These are phyloP conservation scores for Linnemannia hyalina DNA, from an alignment of 192 early-diverging fungal genomes.

Conservation along the genomic window DNA sequence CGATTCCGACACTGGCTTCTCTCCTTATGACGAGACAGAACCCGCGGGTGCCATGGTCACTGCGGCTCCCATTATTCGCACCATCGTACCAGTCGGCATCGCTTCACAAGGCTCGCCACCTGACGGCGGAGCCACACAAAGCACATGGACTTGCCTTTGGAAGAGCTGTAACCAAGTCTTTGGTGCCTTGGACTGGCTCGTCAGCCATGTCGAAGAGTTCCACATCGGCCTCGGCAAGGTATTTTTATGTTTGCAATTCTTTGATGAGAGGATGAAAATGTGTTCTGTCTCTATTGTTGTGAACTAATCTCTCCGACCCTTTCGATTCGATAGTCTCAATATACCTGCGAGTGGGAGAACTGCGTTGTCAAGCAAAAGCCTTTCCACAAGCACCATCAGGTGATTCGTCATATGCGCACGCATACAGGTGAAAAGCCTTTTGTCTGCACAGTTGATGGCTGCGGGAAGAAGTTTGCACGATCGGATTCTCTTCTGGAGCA, in stretches of 20 bases:
- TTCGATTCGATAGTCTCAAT: constrained; percentile 44
- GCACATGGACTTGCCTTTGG: constrained; percentile 64
- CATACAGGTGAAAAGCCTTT: constrained; percentile 86
- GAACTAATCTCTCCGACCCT: not conserved
- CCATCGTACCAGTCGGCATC: constrained; percentile 15
- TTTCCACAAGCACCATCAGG: constrained; percentile 80
- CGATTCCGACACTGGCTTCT: constrained; percentile 40
- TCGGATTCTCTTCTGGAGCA: constrained; percentile 81
- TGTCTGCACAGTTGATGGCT: constrained; percentile 72
- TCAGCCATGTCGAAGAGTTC: constrained; percentile 65
- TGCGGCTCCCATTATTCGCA: constrained; percentile 22
- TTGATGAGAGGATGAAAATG: not conserved
- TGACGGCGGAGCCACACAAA: constrained; percentile 18
- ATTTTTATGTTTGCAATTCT: not conserved
- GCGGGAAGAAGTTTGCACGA: constrained; percentile 81
- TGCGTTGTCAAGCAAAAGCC: constrained; percentile 69
- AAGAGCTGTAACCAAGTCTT: constrained; percentile 62
- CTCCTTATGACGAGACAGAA: constrained; percentile 40
- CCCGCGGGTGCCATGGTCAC: constrained; percentile 21
- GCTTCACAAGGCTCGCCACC: constrained; percentile 29
- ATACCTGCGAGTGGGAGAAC: constrained; percentile 66
- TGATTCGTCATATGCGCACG: constrained; percentile 79
- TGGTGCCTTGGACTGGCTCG: constrained; percentile 58
- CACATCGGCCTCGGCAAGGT: constrained; percentile 76
- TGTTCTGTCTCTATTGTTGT: not conserved